Evolutionary conservation across 2,329 filamentous ascomycete species (phyloP).

Genomic region (Aotearoamyces nothofagi): DNA sequence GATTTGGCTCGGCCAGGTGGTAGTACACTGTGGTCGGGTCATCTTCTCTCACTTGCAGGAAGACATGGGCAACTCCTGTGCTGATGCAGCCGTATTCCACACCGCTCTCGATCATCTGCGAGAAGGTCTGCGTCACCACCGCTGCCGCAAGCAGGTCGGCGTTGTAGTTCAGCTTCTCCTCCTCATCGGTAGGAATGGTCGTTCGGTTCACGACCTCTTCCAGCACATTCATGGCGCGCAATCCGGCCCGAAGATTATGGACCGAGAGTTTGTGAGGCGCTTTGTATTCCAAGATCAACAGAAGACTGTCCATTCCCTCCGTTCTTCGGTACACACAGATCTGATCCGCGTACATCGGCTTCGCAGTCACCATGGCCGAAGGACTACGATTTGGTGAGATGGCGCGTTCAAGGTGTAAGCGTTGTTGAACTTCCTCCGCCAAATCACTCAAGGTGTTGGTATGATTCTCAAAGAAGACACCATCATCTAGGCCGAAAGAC

Average conservation of each 20-base stretch:
- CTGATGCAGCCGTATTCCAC: conserved; percentile 12
- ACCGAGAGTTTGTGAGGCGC: conserved; percentile 27
- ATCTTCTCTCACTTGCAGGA: conserved; percentile 9
- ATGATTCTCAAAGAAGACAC: conserved; percentile 5
- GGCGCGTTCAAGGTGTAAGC: background rate
- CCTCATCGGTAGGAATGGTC: conserved; percentile 10
- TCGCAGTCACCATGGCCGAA: background rate
- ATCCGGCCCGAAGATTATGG: conserved; percentile 23
- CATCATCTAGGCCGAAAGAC: conserved; percentile 7
- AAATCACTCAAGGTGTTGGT: conserved; percentile 2
- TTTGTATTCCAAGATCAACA: conserved; percentile 26
- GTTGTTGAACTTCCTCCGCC: conserved; percentile 3
- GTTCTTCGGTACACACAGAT: conserved; percentile 2
- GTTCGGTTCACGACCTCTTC: conserved; percentile 23
- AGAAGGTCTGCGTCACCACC: conserved; percentile 28
- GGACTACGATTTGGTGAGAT: background rate
- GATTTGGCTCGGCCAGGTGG: conserved; percentile 1
- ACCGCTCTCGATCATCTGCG: conserved; percentile 30
- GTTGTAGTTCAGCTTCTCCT: conserved; percentile 19
- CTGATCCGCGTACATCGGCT: conserved; percentile 1
- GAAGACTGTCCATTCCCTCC: background rate
- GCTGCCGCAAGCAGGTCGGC: conserved; percentile 23
- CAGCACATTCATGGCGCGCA: conserved; percentile 13
- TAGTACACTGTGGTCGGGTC: conserved; percentile 2
- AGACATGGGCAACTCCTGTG: conserved; percentile 10